These are phyloP conservation scores for Lactarius hengduanensis DNA, from an alignment of 768 basidiomycete species.

Conservation along the genomic window DNA sequence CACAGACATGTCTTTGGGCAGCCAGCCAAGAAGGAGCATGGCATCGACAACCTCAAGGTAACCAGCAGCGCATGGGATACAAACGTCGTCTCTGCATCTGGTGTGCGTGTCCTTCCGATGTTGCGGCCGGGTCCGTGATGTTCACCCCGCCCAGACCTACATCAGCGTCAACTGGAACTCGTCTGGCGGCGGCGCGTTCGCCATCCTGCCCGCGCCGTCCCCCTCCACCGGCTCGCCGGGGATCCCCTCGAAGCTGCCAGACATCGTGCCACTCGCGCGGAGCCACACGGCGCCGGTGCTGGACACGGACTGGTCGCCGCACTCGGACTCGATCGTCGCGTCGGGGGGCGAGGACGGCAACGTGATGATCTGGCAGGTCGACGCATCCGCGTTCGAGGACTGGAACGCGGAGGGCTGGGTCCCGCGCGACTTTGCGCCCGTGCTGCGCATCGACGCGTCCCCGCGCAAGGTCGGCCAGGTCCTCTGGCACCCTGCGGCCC, in stretches of 20 bases:
- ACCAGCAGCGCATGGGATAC: conserved; percentile 96
- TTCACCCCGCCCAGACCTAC: conserved; percentile 44
- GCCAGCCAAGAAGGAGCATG: conserved; percentile 78
- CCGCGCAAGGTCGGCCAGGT: conserved; percentile 93
- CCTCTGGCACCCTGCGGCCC: conserved; percentile 88
- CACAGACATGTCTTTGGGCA: conserved; percentile 90
- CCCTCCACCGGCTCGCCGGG: conserved; percentile 55
- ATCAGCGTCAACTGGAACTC: conserved; percentile 94
- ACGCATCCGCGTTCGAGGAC: conserved; percentile 64
- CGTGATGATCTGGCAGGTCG: conserved; percentile 86
- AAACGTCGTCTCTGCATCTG: conserved; percentile 84
- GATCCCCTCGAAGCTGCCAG: conserved; percentile 81
- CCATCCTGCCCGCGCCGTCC: conserved; percentile 84
- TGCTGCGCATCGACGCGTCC: conserved; percentile 74
- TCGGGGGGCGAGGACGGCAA: conserved; percentile 95
- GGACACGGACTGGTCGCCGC: conserved; percentile 96
- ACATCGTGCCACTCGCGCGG: conserved; percentile 87
- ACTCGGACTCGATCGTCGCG: conserved; percentile 87
- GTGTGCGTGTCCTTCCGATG: conserved; percentile 45
- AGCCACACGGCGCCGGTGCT: conserved; percentile 83
- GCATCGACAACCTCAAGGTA: conserved; percentile 80
- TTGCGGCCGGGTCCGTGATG: background rate
- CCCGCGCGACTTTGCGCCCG: conserved; percentile 80
- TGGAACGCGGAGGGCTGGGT: conserved; percentile 86
- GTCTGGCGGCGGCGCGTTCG: conserved; percentile 91